Evolutionary conservation across 352 stramenopile genomes (phyloP), one percentile per base, ranked within the genome.

Genomic region (Thalassiosira livingstoniorum): DNA sequence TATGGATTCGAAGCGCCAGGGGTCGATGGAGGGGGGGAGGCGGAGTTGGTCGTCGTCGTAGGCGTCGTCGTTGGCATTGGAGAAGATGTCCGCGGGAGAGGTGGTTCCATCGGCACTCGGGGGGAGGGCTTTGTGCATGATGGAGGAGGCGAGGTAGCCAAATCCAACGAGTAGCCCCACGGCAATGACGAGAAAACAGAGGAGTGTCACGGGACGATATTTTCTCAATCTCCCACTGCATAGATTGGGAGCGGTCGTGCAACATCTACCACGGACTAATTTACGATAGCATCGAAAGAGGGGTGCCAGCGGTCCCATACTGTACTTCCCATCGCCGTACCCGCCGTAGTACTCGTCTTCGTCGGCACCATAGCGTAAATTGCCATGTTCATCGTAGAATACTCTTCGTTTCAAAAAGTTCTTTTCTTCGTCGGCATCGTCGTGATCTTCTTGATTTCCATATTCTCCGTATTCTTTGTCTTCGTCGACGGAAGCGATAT

Each of bases 1-100:
- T 0, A 87, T 73, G 55, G 39, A 29, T 15, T 84, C 45, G 47
- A 84, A 84, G 43, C 81, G 70, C 39, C 53, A 35, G 27, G 69
- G 53, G 25, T 82, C 64, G 53, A 75, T 23, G 34, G 25, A 45
- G 10, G 32, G 29, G 42, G 23, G 21, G n/a, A n/a, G n/a, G n/a
- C n/a, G n/a, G n/a, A n/a, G n/a, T n/a, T n/a, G n/a, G n/a, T 7
- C 15, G 47, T 62, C 29, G 27, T 39, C 29, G 47, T 43, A 18
- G 29, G 29, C 25, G n/a, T 70, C 25, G 21, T 37, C 25, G 29
- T n/a, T 23, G 37, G 25, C 64, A 18, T 43, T 31, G 25, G 25
- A n/a, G n/a, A n/a, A n/a, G n/a, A n/a, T n/a, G n/a, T n/a, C n/a
- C n/a, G n/a, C n/a, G n/a, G n/a, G n/a, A n/a, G n/a, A n/a, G n/a